A percentile compares a stretch with the other conserved stretches of the same genome.
Evolutionary conservation across 2,329 filamentous ascomycete genomes (phyloP).

Genomic region (Fonsecaea monophora): DNA sequence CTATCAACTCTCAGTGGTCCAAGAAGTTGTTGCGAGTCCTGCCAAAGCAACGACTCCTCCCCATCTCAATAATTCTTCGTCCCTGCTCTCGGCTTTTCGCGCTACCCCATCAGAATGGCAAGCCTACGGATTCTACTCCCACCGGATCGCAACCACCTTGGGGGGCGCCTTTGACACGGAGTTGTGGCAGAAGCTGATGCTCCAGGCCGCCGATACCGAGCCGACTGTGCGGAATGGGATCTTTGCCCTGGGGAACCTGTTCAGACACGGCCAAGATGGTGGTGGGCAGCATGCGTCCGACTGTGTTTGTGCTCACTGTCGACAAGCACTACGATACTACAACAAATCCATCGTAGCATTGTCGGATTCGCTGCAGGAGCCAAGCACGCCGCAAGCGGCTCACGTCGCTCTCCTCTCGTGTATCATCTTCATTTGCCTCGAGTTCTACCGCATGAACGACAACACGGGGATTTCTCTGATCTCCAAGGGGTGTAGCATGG

Average conservation of each 20-base stretch:
- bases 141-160: not conserved
- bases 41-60: not conserved
- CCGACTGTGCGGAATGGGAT: conserved; percentile 12
- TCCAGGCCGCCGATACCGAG: conserved; percentile 15
- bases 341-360: conserved; percentile 14
- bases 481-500: conserved; percentile 10
- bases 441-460: conserved; percentile 15
- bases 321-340: conserved; percentile 17
- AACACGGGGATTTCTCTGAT: conserved; percentile 7
- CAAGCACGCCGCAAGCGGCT: not conserved
- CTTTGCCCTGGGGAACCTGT: conserved; percentile 18
- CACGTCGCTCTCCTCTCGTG: conserved; percentile 15
- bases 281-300: not conserved
- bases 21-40: not conserved
- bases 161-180: conserved; percentile 12
- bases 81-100: conserved; percentile 17
- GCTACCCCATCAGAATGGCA: conserved; percentile 16
- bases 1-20: conserved; percentile 12
- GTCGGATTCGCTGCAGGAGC: conserved; percentile 8
- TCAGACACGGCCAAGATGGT: conserved; percentile 5
- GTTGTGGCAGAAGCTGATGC: conserved; percentile 10
- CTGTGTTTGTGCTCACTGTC: conserved; percentile 14
- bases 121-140: conserved; percentile 11
- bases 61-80: conserved; percentile 2
- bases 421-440: conserved; percentile 13